Conservation (phyloP, 2,329 filamentous ascomycete genomes). For the Arthrobotrys entomopaga region DNA sequence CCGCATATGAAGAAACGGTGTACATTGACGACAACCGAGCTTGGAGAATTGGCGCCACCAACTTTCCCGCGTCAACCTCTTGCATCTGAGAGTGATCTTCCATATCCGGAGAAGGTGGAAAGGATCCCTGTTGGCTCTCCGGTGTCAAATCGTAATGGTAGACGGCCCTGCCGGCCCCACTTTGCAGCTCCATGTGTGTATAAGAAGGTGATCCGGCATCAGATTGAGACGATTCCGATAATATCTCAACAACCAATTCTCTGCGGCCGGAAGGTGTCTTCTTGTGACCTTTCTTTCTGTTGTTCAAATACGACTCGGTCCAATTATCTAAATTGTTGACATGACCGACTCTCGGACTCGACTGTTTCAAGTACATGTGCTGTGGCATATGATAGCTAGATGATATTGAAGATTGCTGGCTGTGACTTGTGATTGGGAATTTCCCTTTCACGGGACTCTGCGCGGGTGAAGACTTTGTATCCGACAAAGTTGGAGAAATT, state of each 20-base stretch:
- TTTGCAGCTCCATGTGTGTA: conserved; percentile 39
- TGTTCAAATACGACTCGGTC: conserved; percentile 52
- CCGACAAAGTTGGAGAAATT: conserved; percentile 43
- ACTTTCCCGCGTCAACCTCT: conserved; percentile 25
- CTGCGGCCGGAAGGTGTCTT: conserved; percentile 27
- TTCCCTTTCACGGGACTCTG: conserved; percentile 34
- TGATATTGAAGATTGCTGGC: conserved; percentile 36
- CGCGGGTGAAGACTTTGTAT: conserved; percentile 30
- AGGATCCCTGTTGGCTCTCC: conserved; percentile 51
- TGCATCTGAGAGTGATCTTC: conserved; percentile 48
- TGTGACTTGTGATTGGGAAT: conserved; percentile 24
- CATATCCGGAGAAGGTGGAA: conserved; percentile 38
- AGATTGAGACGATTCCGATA: conserved; percentile 46
- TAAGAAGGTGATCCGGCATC: conserved; percentile 51
- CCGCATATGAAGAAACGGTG: conserved; percentile 41
- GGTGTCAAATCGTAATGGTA: conserved; percentile 50
- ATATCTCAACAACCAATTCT: conserved; percentile 15
- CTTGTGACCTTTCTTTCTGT: conserved; percentile 41
- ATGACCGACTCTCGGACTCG: conserved; percentile 38
- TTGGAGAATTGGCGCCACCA: conserved; percentile 46
- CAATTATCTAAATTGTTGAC: conserved; percentile 48
- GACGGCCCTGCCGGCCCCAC: conserved; percentile 40
- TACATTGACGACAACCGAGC: conserved; percentile 52
- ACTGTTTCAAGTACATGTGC: conserved; percentile 25
- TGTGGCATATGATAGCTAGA: conserved; percentile 25